A percentile compares a stretch with the other conserved stretches of the same genome.
phyloP scores from a whole-genome alignment of 441 rosid species.

The Gossypium trilobum region DNA sequence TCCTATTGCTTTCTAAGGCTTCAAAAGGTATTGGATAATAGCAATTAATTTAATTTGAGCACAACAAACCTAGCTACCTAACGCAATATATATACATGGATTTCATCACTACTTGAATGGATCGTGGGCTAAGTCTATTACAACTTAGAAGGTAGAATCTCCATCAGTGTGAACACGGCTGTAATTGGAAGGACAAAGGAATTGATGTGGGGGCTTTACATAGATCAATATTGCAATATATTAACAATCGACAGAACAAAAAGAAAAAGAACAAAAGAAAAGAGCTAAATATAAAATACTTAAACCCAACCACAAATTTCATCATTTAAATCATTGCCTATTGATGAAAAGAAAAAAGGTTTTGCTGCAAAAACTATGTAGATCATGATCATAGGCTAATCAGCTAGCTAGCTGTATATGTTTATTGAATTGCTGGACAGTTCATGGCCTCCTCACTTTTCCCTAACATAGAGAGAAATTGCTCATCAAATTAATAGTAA shows the following conservation, averaged over 20 bases:
- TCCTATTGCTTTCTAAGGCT: neutral
- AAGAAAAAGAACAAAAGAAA: neutral
- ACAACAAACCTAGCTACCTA: conserved; percentile 10
- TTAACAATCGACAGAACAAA: neutral
- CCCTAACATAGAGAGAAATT: conserved; percentile 11
- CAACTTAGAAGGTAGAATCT: neutral
- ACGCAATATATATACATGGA: neutral
- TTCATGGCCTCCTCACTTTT: conserved; percentile 16
- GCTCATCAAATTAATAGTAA: neutral
- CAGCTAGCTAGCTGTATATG: neutral
- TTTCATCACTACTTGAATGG: neutral
- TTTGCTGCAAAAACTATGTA: neutral
- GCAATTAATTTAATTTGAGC: neutral
- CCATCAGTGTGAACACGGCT: neutral
- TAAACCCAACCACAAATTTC: neutral
- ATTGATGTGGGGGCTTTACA: neutral
- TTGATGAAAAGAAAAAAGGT: neutral
- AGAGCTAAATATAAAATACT: neutral
- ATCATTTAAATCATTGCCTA: conserved; percentile 2
- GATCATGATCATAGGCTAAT: neutral
- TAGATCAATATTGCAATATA: neutral
- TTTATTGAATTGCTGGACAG: conserved; percentile 24
- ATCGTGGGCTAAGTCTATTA: neutral
- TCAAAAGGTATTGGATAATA: neutral
- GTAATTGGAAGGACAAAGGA: neutral